phyloP scores from a whole-genome alignment of 139 green algal genomes.

The Ostreobium quekettii region DNA sequence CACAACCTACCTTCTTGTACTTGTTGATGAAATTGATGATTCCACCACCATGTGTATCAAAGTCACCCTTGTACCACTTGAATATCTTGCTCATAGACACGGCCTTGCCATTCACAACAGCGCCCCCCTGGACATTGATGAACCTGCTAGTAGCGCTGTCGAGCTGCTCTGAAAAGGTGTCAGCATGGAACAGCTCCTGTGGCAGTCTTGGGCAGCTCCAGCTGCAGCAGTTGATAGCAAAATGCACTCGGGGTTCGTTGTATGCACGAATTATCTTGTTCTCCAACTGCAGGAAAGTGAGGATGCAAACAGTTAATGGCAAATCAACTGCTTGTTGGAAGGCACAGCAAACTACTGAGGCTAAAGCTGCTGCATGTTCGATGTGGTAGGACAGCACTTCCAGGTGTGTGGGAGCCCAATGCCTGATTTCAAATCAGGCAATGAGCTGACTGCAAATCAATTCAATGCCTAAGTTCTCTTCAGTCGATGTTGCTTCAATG shows the following conservation, averaged over 20 bases:
- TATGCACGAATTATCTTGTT: slow-evolving; percentile 13
- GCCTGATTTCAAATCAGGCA: too few relatives aligned
- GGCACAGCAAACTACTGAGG: too few relatives aligned
- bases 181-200: not conserved
- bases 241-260: slow-evolving; percentile 5
- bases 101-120: not conserved
- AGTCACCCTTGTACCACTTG: slow-evolving; percentile 13
- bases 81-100: slow-evolving; percentile 3
- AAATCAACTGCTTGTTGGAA: too few relatives aligned
- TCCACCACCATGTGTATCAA: not conserved
- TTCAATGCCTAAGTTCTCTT: too few relatives aligned
- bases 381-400: too few relatives aligned
- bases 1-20: not conserved
- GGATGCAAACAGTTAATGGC: too few relatives aligned
- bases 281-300: too few relatives aligned
- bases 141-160: not conserved
- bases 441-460: too few relatives aligned
- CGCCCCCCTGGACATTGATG: slow-evolving; percentile 1
- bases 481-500: too few relatives aligned
- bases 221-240: slow-evolving; percentile 17
- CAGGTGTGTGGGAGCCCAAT: too few relatives aligned
- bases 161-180: not conserved
- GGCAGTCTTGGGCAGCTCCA: slow-evolving; percentile 9
- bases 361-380: too few relatives aligned
- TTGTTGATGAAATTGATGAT: slow-evolving; percentile 12